A percentile compares a stretch with the other conserved stretches of the same genome.
Evolutionary conservation across 2,329 filamentous ascomycete species (phyloP).

Genomic region (Myriosclerotinia curreyana): DNA sequence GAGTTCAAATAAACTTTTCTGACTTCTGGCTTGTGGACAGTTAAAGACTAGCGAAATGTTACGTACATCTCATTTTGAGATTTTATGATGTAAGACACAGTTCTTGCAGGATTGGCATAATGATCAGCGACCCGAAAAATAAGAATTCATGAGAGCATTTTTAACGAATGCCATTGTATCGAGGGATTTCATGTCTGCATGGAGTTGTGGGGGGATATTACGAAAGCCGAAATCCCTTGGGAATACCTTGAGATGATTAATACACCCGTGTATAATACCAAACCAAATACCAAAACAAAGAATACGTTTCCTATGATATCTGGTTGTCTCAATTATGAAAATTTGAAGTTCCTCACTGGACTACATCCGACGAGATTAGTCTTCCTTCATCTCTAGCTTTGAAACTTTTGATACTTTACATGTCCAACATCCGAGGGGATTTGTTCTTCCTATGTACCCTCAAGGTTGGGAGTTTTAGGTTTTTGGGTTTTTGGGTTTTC

Average conservation of each 20-base stretch:
- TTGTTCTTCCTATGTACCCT: background rate
- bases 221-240: slow-evolving; percentile 5
- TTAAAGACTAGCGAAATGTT: background rate
- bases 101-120: slow-evolving; percentile 7
- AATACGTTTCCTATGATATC: background rate
- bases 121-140: background rate
- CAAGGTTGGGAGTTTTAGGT: background rate
- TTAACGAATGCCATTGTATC: background rate
- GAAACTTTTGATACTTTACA: background rate
- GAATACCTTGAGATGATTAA: background rate
- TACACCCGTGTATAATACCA: slow-evolving; percentile 13
- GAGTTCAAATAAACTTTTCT: background rate
- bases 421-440: background rate
- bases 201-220: slow-evolving; percentile 15
- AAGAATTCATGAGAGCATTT: background rate
- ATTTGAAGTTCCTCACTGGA: background rate
- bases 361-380: background rate
- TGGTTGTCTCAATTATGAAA: background rate
- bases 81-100: slow-evolving; percentile 5
- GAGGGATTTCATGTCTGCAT: slow-evolving; percentile 8
- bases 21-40: background rate
- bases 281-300: slow-evolving; percentile 4
- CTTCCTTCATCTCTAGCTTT: background rate
- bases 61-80: slow-evolving; percentile 8
- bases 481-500: too few relatives aligned